phyloP scores from a whole-genome alignment of 2,329 filamentous ascomycete genomes.

The Cryphonectria carpinicola region DNA sequence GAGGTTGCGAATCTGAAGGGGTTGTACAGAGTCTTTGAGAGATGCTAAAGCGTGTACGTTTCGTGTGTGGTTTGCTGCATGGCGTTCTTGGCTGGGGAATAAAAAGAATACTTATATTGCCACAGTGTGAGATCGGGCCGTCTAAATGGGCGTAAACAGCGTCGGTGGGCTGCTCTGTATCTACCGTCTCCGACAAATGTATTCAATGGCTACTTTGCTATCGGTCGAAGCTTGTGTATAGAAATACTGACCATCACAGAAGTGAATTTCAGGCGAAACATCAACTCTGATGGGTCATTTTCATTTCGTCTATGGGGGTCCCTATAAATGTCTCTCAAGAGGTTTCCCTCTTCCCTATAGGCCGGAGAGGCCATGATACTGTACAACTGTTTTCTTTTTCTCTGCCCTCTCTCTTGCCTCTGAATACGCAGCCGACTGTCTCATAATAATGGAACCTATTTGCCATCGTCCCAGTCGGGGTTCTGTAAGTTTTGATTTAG shows the following conservation, averaged over 20 bases:
- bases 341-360: slow-evolving; percentile 4
- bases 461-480: slow-evolving; percentile 58
- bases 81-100: not conserved
- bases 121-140: not conserved
- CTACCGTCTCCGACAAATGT: not conserved
- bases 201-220: not conserved
- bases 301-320: slow-evolving; percentile 28
- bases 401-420: not conserved
- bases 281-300: slow-evolving; percentile 27
- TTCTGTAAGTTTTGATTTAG: slow-evolving; percentile 45
- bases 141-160: not conserved
- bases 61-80: not conserved
- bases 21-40: slow-evolving; percentile 91
- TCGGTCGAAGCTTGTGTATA: not conserved
- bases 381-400: slow-evolving; percentile 21
- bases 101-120: not conserved
- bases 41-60: slow-evolving; percentile 62
- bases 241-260: not conserved
- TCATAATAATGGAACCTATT: slow-evolving; percentile 38
- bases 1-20: slow-evolving; percentile 93
- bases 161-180: not conserved
- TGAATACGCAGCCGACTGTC: not conserved
- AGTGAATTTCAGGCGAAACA: not conserved
- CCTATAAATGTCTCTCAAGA: slow-evolving; percentile 20
- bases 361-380: slow-evolving; percentile 23